Conservation (phyloP, 257 asterid species). For the Nicotiana attenuata region DNA sequence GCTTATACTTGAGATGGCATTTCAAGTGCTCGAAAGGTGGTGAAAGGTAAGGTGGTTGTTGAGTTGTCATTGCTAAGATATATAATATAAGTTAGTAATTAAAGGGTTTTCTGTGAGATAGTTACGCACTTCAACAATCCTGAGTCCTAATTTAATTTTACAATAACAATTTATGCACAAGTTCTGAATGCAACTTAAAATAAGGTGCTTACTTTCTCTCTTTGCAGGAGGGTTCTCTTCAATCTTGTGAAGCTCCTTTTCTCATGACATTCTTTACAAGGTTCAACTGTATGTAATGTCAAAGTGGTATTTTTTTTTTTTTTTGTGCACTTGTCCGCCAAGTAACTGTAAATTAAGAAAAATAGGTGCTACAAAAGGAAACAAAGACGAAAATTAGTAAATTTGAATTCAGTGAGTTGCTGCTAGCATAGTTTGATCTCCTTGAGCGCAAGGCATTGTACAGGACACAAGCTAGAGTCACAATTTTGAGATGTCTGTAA, state of each 20-base stretch:
- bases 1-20: slow-evolving; percentile 49
- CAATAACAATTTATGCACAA: neutral
- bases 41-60: slow-evolving; percentile 4
- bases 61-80: too few species aligned
- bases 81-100: too few species aligned
- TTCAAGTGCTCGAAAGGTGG: slow-evolving; percentile 11
- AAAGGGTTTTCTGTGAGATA: too few species aligned
- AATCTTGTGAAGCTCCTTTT: slow-evolving; percentile 33
- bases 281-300: slow-evolving; percentile 47
- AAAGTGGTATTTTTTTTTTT: slow-evolving; percentile 12
- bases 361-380: neutral
- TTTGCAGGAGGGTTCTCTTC: slow-evolving; percentile 38
- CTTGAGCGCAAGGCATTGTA: slow-evolving; percentile 9
- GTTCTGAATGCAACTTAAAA: slow-evolving; percentile 12
- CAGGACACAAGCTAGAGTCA: slow-evolving; percentile 1
- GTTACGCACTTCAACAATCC: too few species aligned
- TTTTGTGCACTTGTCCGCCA: slow-evolving; percentile 8
- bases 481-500: neutral
- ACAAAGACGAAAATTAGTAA: slow-evolving; percentile 16
- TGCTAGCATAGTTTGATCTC: neutral
- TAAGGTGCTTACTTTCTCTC: neutral
- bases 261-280: slow-evolving; percentile 44
- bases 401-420: neutral
- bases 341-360: neutral
- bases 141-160: neutral